Evolutionary conservation across 2,329 filamentous ascomycete species (phyloP).

Genomic region (Arthrinium puccinioides): DNA sequence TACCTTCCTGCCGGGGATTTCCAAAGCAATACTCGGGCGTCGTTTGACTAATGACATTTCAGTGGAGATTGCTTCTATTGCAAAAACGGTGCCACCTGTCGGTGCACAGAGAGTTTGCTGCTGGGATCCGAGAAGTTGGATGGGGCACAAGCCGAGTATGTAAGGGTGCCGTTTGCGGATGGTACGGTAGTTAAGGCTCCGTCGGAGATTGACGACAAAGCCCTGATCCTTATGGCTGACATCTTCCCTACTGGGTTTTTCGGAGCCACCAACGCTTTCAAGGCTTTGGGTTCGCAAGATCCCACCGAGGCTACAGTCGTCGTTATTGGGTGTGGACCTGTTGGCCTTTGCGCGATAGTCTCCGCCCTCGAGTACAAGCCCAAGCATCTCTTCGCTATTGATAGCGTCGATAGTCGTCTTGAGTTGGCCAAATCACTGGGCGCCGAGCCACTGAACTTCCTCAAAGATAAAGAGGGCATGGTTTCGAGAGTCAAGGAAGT

Average conservation of each 20-base stretch:
- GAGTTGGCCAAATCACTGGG: conserved; percentile 66
- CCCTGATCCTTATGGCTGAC: conserved; percentile 82
- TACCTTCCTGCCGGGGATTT: too few relatives aligned
- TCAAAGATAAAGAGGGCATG: conserved; percentile 57
- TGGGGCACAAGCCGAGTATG: conserved; percentile 76
- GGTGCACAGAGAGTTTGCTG: conserved; percentile 62
- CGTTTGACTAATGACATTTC: conserved; percentile 7
- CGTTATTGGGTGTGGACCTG: conserved; percentile 76
- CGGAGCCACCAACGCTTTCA: conserved; percentile 71
- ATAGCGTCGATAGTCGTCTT: conserved; percentile 68
- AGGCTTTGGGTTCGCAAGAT: conserved; percentile 48
- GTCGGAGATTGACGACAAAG: conserved; percentile 61
- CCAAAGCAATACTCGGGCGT: too few relatives aligned
- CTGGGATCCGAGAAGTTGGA: conserved; percentile 66
- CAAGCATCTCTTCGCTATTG: conserved; percentile 70
- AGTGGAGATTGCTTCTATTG: conserved; percentile 80
- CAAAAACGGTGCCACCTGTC: conserved; percentile 65
- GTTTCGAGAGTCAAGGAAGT: conserved; percentile 63
- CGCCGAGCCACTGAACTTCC: conserved; percentile 77
- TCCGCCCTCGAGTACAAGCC: conserved; percentile 71
- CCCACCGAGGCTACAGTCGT: conserved; percentile 65
- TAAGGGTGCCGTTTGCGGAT: conserved; percentile 75
- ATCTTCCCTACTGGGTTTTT: conserved; percentile 88
- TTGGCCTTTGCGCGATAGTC: conserved; percentile 77
- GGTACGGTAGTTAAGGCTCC: conserved; percentile 72